Conservation (phyloP, 1,284 basidiomycete species). For the Ceratobasidium sp. region DNA sequence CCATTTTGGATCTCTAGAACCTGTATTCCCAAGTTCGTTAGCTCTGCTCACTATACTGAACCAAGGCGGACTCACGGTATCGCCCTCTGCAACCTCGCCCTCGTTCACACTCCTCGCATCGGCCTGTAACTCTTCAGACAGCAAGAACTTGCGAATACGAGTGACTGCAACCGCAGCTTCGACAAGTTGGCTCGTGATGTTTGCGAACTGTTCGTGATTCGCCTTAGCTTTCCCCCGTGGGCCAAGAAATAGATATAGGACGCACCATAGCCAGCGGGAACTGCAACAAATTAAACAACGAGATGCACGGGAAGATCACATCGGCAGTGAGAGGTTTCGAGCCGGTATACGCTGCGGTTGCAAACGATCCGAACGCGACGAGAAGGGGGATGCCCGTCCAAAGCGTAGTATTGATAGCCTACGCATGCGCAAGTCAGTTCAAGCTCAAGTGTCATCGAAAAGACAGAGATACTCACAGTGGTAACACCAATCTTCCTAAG, state of each 20-base stretch:
- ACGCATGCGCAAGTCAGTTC: slow-evolving; percentile 9
- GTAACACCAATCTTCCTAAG: slow-evolving; percentile 84
- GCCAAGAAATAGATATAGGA: neutral
- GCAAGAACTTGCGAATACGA: slow-evolving; percentile 84
- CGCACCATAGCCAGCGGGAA: slow-evolving; percentile 89
- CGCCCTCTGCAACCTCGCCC: slow-evolving; percentile 45
- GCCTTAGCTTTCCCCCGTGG: too few species aligned
- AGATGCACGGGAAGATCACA: slow-evolving; percentile 94
- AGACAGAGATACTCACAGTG: slow-evolving; percentile 63
- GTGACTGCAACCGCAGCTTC: slow-evolving; percentile 89
- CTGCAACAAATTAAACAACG: slow-evolving; percentile 90
- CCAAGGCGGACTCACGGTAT: neutral
- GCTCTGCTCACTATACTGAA: neutral
- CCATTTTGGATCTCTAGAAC: slow-evolving; percentile 79
- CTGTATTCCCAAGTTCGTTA: slow-evolving; percentile 54
- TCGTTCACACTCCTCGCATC: slow-evolving; percentile 72
- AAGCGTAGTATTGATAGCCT: slow-evolving; percentile 49
- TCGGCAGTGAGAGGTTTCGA: slow-evolving; percentile 86
- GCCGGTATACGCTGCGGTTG: slow-evolving; percentile 80
- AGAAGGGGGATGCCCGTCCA: slow-evolving; percentile 62
- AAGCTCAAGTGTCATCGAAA: neutral
- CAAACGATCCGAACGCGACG: slow-evolving; percentile 91
- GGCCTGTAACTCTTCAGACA: slow-evolving; percentile 83
- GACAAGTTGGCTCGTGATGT: slow-evolving; percentile 82
- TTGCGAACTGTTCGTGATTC: slow-evolving; percentile 73